These are phyloP conservation scores for Harringtonia lauricola DNA, from an alignment of 2,329 filamentous ascomycete genomes.

Conservation along the genomic window DNA sequence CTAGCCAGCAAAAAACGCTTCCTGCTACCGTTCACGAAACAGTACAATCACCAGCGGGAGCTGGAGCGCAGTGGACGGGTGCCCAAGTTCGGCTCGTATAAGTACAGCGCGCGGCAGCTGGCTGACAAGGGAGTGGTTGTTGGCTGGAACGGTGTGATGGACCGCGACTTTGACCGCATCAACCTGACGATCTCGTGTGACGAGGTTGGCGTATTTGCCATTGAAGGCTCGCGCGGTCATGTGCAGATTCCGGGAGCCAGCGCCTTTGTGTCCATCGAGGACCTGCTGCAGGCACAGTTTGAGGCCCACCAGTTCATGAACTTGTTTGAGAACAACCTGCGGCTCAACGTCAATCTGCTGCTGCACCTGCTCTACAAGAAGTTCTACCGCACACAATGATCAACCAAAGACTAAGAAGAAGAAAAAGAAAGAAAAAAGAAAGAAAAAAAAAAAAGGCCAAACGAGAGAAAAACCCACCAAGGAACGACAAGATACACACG, in stretches of 20 bases:
- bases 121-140: conserved; percentile 91
- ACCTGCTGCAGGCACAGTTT: conserved; percentile 91
- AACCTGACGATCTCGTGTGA: conserved; percentile 93
- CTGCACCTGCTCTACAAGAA: conserved; percentile 98
- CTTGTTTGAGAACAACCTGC: conserved; percentile 74
- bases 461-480: no score
- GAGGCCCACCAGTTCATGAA: conserved; percentile 95
- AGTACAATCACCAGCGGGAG: conserved; percentile 97
- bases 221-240: conserved; percentile 82
- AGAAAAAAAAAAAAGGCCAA: neutral
- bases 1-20: conserved; percentile 69
- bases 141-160: conserved; percentile 73
- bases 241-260: conserved; percentile 95
- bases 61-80: conserved; percentile 84
- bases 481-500: neutral
- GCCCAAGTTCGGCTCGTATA: conserved; percentile 95
- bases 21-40: conserved; percentile 91
- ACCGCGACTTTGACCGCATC: conserved; percentile 80
- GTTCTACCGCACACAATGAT: conserved; percentile 69
- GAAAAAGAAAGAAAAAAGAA: neutral
- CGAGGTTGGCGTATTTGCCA: conserved; percentile 83
- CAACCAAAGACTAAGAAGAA: no score
- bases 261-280: conserved; percentile 80
- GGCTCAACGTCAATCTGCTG: conserved; percentile 92
- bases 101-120: conserved; percentile 84